A percentile compares a stretch with the other conserved stretches of the same genome.
Evolutionary conservation across 2,329 filamentous ascomycete genomes (phyloP).

Genomic region (Venturia nashicola): DNA sequence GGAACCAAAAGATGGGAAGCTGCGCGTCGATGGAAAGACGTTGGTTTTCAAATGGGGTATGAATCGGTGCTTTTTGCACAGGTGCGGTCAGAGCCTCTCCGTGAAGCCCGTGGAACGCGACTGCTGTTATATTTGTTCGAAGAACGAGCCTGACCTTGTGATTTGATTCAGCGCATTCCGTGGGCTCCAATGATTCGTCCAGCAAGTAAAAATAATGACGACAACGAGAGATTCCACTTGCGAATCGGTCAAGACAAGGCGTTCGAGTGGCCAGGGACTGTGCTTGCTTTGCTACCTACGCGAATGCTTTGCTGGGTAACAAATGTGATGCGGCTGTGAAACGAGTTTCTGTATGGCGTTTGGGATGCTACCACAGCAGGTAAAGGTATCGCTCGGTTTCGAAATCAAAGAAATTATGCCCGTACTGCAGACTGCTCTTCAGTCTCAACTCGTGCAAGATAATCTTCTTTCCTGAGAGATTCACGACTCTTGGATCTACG

Average conservation of each 20-base stretch:
- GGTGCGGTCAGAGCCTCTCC: not conserved
- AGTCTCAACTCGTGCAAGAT: not conserved
- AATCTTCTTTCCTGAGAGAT: not conserved
- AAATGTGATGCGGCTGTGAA: conserved; percentile 5
- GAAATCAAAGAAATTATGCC: not conserved
- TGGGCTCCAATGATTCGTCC: not conserved
- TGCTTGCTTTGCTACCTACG: not conserved
- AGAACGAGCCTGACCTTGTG: not conserved
- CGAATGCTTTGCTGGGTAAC: not conserved
- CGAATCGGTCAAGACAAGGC: not conserved
- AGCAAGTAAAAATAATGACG: not conserved
- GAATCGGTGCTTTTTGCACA: not conserved
- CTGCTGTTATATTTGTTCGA: not conserved
- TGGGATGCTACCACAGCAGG: not conserved
- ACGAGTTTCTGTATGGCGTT: not conserved
- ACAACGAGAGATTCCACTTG: not conserved
- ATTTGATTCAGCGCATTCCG: not conserved
- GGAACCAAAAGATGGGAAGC: not conserved
- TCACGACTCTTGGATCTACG: not conserved
- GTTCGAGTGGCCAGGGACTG: not conserved
- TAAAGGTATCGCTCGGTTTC: not conserved
- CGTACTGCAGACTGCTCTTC: not conserved
- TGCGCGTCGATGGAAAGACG: not conserved
- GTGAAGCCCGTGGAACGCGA: not conserved
- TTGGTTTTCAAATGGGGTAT: not conserved